Percentiles rank a stretch among this genome's conserved stretches.
Evolutionary conservation across 345 rosid genomes (phyloP).

Genomic region (Populus euphratica): DNA sequence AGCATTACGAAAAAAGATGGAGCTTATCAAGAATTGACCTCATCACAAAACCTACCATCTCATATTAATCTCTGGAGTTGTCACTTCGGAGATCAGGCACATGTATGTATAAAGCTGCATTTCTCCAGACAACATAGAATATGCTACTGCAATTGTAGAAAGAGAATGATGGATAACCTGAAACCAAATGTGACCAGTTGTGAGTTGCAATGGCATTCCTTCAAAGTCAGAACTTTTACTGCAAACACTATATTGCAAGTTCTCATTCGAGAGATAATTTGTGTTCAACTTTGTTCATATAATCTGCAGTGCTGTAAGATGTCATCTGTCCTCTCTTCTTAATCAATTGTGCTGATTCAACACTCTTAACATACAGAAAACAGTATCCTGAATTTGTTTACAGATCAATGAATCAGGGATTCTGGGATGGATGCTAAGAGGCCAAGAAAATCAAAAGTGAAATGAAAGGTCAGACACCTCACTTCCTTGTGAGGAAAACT

Average conservation of each 20-base stretch:
- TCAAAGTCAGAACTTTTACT: background rate
- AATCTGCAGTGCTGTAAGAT: background rate
- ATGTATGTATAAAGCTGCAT: slow-evolving; percentile 32
- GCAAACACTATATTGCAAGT: background rate
- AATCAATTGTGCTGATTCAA: background rate
- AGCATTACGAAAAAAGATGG: background rate
- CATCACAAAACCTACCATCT: slow-evolving; percentile 20
- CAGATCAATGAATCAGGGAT: background rate
- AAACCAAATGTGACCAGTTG: slow-evolving; percentile 2
- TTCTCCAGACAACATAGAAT: slow-evolving; percentile 34
- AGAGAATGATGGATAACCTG: slow-evolving; percentile 34
- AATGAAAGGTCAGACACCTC: background rate
- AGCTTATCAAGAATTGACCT: background rate
- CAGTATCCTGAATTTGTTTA: background rate
- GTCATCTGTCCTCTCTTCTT: background rate
- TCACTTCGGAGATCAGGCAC: slow-evolving; percentile 35
- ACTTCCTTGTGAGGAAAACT: background rate
- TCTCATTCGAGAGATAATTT: background rate
- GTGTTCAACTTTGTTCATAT: background rate
- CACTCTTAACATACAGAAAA: background rate
- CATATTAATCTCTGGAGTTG: slow-evolving; percentile 33
- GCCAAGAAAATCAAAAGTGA: background rate
- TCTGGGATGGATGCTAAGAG: background rate
- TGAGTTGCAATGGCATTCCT: slow-evolving; percentile 1
- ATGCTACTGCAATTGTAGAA: slow-evolving; percentile 30